phyloP scores from a whole-genome alignment of 2,329 filamentous ascomycete genomes.

The Fragosphaeria purpurea region DNA sequence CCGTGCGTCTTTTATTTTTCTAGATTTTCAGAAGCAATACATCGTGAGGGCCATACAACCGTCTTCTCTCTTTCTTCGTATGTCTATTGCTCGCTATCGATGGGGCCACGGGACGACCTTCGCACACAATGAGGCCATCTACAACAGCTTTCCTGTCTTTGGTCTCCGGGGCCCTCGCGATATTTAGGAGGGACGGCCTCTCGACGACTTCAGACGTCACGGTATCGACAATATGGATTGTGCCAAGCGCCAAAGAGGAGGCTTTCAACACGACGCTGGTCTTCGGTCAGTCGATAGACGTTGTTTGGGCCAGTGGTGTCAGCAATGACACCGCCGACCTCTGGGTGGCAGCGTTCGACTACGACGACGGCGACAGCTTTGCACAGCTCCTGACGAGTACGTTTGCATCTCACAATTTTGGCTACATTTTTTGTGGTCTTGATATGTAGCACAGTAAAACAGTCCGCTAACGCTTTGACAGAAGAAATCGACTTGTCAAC shows the following conservation, averaged over 20 bases:
- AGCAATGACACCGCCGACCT: background rate
- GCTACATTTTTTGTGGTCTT: too few relatives aligned
- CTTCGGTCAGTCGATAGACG: background rate
- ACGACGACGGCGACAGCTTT: background rate
- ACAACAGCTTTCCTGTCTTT: background rate
- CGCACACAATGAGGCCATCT: too few relatives aligned
- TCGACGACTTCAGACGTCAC: background rate
- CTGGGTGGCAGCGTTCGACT: constrained; percentile 1
- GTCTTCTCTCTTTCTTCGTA: background rate
- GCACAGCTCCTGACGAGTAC: background rate
- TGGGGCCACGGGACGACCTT: too few relatives aligned
- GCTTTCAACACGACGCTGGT: background rate
- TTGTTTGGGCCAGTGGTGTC: background rate
- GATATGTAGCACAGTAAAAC: background rate
- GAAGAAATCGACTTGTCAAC: background rate
- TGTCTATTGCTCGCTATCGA: background rate
- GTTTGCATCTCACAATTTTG: background rate
- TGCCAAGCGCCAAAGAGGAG: background rate
- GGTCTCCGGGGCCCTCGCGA: too few relatives aligned
- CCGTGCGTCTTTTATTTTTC: background rate
- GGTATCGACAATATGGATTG: background rate
- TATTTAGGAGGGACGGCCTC: background rate
- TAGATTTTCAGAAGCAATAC: too few relatives aligned
- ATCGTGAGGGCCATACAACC: background rate
- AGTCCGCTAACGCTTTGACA: background rate